A percentile compares a stretch with the other conserved stretches of the same genome.
phyloP scores from a whole-genome alignment of 768 basidiomycete genomes.

The Pleurotus giganteus region DNA sequence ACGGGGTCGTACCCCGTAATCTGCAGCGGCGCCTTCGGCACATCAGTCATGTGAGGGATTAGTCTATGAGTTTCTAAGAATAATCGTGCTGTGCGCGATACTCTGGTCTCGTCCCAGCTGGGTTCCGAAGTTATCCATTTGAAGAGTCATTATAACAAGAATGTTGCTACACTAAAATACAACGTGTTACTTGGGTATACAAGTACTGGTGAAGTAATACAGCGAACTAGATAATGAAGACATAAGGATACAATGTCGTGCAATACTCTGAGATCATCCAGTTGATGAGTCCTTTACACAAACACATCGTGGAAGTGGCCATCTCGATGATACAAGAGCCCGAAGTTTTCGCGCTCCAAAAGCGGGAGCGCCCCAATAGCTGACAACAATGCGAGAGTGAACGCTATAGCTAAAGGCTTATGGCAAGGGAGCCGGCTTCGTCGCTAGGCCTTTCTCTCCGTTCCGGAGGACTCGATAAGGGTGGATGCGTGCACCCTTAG shows the following conservation, averaged over 20 bases:
- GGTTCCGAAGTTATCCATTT: too few relatives aligned
- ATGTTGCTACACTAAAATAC: background rate
- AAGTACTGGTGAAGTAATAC: background rate
- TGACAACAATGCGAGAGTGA: too few relatives aligned
- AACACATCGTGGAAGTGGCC: background rate
- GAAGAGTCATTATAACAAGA: too few relatives aligned
- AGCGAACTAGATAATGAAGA: background rate
- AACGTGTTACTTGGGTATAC: background rate
- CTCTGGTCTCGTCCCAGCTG: too few relatives aligned
- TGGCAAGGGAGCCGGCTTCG: background rate
- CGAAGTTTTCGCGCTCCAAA: too few relatives aligned
- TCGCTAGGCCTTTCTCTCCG: background rate
- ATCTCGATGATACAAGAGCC: background rate
- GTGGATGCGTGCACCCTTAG: slow-evolving; percentile 48
- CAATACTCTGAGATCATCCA: background rate
- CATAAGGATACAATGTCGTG: background rate
- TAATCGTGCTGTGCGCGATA: too few relatives aligned
- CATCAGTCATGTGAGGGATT: too few relatives aligned
- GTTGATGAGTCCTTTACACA: background rate
- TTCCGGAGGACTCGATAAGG: slow-evolving; percentile 49
- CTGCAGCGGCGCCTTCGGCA: too few relatives aligned
- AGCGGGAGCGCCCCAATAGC: too few relatives aligned
- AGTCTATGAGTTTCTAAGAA: too few relatives aligned
- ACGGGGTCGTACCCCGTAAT: too few relatives aligned
- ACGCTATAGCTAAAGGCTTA: background rate